Evolutionary conservation across 305 asterid genomes (phyloP).

Genomic region (Fraxinus angustifolia): DNA sequence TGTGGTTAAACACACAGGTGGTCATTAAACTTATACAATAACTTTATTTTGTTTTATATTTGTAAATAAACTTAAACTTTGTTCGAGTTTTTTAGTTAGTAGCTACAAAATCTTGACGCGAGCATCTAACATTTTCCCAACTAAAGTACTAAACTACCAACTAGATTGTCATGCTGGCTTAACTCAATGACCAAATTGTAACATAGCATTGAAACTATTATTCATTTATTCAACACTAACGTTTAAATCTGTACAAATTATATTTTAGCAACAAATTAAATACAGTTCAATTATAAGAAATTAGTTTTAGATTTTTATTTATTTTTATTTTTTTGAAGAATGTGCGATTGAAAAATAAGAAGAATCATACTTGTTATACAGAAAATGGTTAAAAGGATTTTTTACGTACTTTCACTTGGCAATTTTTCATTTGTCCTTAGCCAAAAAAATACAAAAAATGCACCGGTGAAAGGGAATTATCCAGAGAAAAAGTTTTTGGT

Average conservation of each 20-base stretch:
- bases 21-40: not conserved
- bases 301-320: too few species aligned
- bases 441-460: too few species aligned
- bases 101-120: not conserved
- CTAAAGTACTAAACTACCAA: not conserved
- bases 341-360: too few species aligned
- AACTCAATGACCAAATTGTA: not conserved
- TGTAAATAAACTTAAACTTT: not conserved
- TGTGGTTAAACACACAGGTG: not conserved
- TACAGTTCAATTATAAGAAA: not conserved
- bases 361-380: too few species aligned
- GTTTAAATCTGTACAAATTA: not conserved
- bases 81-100: not conserved
- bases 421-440: too few species aligned
- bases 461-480: too few species aligned
- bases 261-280: not conserved
- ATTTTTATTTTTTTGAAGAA: too few species aligned
- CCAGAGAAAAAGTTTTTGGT: too few species aligned
- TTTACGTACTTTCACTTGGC: too few species aligned
- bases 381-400: too few species aligned
- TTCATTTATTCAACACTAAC: not conserved
- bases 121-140: not conserved
- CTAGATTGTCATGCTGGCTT: not conserved
- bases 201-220: not conserved
- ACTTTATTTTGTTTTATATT: not conserved